Conservation (phyloP, 345 rosid genomes). For the Moricandia moricandioides region DNA sequence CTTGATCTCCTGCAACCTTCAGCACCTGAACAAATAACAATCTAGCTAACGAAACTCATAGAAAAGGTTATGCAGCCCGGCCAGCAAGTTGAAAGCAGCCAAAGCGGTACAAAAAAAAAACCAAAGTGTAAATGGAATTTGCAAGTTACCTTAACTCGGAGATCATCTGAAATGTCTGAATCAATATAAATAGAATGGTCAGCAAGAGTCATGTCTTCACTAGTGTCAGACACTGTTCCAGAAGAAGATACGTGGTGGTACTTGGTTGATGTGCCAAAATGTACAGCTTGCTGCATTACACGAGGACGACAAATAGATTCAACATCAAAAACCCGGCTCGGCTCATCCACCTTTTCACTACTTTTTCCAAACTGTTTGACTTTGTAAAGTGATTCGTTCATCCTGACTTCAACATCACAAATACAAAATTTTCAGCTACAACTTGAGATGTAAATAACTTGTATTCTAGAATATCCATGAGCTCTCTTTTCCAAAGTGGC, state of each 20-base stretch:
- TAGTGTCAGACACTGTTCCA: slow-evolving; percentile 44
- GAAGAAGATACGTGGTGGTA: slow-evolving; percentile 39
- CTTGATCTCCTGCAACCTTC: slow-evolving; percentile 59
- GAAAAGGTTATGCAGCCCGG: neutral
- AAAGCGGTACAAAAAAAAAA: neutral
- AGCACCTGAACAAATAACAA: slow-evolving; percentile 51
- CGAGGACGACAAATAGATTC: slow-evolving; percentile 63
- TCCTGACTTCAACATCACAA: slow-evolving; percentile 57
- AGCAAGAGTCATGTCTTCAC: slow-evolving; percentile 43
- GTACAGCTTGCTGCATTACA: slow-evolving; percentile 51
- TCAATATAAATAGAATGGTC: slow-evolving; percentile 61
- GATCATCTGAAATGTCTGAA: slow-evolving; percentile 60
- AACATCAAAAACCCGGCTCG: slow-evolving; percentile 42
- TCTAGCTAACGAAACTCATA: neutral
- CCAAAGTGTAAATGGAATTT: neutral
- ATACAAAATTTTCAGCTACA: slow-evolving; percentile 14
- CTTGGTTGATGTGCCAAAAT: slow-evolving; percentile 40
- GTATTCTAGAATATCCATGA: neutral
- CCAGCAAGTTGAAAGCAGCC: neutral
- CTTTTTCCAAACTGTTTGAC: slow-evolving; percentile 58
- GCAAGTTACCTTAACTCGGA: slow-evolving; percentile 59
- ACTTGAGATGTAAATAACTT: neutral
- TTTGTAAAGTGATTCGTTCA: slow-evolving; percentile 76
- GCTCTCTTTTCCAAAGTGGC: neutral
- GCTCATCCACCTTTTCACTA: slow-evolving; percentile 44